These are phyloP conservation scores for Apiospora koreana DNA, from an alignment of 2,329 filamentous ascomycete species.

Conservation along the genomic window DNA sequence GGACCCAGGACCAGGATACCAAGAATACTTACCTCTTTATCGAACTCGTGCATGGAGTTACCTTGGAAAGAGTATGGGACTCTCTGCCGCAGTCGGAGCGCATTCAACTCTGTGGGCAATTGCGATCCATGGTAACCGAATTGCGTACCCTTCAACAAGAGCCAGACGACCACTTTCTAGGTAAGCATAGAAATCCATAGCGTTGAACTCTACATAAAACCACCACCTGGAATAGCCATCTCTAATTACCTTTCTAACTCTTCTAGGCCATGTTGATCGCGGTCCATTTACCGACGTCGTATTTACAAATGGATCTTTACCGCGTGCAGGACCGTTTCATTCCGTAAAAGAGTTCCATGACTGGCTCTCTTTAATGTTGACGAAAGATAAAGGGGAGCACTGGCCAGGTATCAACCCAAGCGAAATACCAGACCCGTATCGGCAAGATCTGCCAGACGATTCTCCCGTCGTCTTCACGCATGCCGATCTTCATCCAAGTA, in stretches of 20 bases:
- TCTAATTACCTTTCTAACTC: too few species aligned
- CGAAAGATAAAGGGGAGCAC: background rate
- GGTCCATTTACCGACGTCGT: background rate
- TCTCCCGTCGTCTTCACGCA: too few species aligned
- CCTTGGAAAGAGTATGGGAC: background rate
- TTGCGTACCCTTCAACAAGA: background rate
- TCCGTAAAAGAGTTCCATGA: background rate
- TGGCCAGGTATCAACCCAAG: too few species aligned
- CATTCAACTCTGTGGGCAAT: background rate
- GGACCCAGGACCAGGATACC: background rate
- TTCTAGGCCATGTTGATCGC: background rate
- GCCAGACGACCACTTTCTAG: background rate
- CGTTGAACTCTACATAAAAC: too few species aligned
- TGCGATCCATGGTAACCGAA: background rate
- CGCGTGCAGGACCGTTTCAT: background rate
- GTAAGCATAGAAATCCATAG: background rate
- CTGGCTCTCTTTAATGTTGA: background rate
- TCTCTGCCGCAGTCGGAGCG: background rate
- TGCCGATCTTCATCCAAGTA: too few species aligned
- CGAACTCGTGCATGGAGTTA: background rate
- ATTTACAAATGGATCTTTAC: background rate
- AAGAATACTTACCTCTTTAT: background rate
- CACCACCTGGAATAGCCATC: too few species aligned
- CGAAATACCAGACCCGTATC: too few species aligned
- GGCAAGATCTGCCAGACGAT: too few species aligned